These are phyloP conservation scores for Calonectria hongkongensis DNA, from an alignment of 2,329 filamentous ascomycete species.

Conservation along the genomic window DNA sequence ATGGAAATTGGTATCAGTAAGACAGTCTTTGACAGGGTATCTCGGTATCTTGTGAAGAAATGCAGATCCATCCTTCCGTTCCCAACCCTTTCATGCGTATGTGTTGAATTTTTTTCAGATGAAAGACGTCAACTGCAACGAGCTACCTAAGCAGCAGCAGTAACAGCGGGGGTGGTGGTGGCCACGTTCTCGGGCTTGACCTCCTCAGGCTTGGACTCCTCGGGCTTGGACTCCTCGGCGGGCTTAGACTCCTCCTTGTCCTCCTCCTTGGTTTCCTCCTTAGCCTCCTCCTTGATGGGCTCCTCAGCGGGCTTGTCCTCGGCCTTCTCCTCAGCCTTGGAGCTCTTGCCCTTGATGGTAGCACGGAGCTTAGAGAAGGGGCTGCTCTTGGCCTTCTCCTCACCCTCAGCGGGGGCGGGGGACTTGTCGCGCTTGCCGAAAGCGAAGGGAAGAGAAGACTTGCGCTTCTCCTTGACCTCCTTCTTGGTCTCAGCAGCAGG, in stretches of 20 bases:
- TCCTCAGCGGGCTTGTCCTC: constrained; percentile 61
- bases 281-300: constrained; percentile 57
- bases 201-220: constrained; percentile 61
- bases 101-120: constrained; percentile 55
- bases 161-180: constrained; percentile 67
- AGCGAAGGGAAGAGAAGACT: constrained; percentile 84
- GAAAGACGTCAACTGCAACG: constrained; percentile 51
- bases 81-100: constrained; percentile 65
- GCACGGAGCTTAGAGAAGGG: constrained; percentile 77
- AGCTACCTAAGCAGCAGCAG: constrained; percentile 70
- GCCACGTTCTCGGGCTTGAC: constrained; percentile 63
- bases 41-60: constrained; percentile 71
- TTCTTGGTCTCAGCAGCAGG: constrained; percentile 75
- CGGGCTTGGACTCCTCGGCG: constrained; percentile 61
- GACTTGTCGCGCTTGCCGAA: constrained; percentile 86
- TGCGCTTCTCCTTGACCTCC: constrained; percentile 87
- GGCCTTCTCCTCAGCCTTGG: constrained; percentile 67
- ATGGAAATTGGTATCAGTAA: constrained; percentile 65
- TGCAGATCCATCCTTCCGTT: constrained; percentile 72
- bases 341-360: constrained; percentile 71
- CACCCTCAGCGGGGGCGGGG: constrained; percentile 75
- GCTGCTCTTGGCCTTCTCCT: constrained; percentile 71
- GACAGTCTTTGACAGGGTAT: constrained; percentile 73
- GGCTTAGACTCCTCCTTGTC: constrained; percentile 63
- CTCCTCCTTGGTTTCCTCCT: constrained; percentile 56